phyloP scores from a whole-genome alignment of 176 grass and related monocot genomes.

The Thalia dealbata region DNA sequence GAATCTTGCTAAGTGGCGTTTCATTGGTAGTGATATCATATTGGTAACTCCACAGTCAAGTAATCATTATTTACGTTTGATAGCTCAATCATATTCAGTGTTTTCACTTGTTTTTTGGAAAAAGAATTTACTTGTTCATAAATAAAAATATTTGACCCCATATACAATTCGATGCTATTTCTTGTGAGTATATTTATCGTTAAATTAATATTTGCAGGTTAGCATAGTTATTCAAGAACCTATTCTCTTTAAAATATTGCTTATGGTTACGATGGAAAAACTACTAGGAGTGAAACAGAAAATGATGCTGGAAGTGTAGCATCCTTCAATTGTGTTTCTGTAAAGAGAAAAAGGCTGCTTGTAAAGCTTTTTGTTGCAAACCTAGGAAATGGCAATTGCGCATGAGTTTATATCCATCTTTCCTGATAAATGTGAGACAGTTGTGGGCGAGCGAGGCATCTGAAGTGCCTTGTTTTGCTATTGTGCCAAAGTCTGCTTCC shows the following conservation, averaged over 20 bases:
- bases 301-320: slow-evolving; percentile 58
- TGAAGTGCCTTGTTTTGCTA: too few species aligned
- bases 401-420: too few species aligned
- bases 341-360: too few species aligned
- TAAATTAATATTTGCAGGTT: too few species aligned
- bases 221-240: slow-evolving; percentile 99
- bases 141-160: background rate
- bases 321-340: too few species aligned
- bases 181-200: background rate
- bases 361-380: too few species aligned
- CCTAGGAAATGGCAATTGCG: too few species aligned
- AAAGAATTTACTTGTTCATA: background rate
- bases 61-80: slow-evolving; percentile 21
- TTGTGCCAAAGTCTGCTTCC: slow-evolving; percentile 64
- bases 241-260: slow-evolving; percentile 92
- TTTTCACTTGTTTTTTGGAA: background rate
- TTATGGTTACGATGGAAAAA: slow-evolving; percentile 63
- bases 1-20: slow-evolving; percentile 79
- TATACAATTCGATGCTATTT: background rate
- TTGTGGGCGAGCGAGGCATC: too few species aligned
- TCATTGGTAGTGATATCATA: slow-evolving; percentile 71
- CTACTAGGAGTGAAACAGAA: slow-evolving; percentile 47
- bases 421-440: too few species aligned
- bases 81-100: background rate
- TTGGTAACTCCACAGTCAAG: slow-evolving; percentile 75